Percentiles rank a stretch among this genome's conserved stretches.
These are phyloP conservation scores for Paecilomyces sp. DNA, from an alignment of 2,329 filamentous ascomycete genomes.

Conservation along the genomic window DNA sequence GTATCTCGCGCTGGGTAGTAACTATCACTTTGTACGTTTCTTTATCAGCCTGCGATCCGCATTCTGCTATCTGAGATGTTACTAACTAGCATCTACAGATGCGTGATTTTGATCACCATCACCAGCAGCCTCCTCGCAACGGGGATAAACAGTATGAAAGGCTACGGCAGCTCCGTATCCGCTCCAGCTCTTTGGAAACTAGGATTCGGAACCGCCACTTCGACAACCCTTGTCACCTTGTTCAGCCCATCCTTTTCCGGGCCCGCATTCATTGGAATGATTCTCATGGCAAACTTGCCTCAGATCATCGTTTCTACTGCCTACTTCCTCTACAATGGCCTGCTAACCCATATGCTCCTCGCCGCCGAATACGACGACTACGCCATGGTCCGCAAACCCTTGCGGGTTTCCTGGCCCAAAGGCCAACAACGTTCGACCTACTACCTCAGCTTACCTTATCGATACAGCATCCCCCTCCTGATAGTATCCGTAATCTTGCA, in stretches of 20 bases:
- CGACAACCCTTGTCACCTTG: not conserved
- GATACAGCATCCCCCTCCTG: slow-evolving; percentile 34
- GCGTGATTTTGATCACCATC: not conserved
- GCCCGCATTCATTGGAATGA: slow-evolving; percentile 1
- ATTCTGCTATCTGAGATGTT: not conserved
- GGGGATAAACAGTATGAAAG: not conserved
- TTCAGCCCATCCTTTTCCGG: not conserved
- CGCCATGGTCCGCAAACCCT: slow-evolving; percentile 24
- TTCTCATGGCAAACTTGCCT: slow-evolving; percentile 22
- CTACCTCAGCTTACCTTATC: slow-evolving; percentile 37
- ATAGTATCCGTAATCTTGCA: slow-evolving; percentile 29
- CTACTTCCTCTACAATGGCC: slow-evolving; percentile 25
- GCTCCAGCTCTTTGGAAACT: not conserved
- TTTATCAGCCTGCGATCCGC: not conserved
- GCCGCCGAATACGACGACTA: slow-evolving; percentile 42
- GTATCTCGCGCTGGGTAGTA: slow-evolving; percentile 1
- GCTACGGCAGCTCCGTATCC: not conserved
- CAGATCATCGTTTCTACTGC: slow-evolving; percentile 24
- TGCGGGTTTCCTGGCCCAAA: slow-evolving; percentile 37
- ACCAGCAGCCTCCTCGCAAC: not conserved
- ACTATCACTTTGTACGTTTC: slow-evolving; percentile 3
- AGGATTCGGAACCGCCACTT: not conserved
- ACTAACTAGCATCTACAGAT: not conserved
- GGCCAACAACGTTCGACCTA: slow-evolving; percentile 38
- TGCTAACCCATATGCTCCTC: slow-evolving; percentile 39